Evolutionary conservation across 139 green algal genomes (phyloP), one percentile per base, ranked within the genome.

Genomic region (Micromonas commoda): DNA sequence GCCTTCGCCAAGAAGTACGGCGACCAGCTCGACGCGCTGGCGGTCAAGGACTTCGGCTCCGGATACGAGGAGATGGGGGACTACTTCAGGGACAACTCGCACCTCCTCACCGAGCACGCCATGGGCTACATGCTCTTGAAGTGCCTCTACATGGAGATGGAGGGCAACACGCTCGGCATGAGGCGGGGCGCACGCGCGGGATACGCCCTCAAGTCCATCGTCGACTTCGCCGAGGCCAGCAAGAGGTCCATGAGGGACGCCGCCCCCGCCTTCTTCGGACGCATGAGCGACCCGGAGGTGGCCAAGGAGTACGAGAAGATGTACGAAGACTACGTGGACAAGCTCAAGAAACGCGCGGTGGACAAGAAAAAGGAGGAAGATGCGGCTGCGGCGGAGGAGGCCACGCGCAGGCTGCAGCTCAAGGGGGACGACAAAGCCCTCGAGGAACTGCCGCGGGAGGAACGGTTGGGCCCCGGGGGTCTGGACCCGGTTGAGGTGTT

Each of bases 81-180:
- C 23, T 32, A 31, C 33, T 75, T 75, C 33, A 9, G 4, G 6
- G 34, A 73, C 31, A 71, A 71, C 28, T 4, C 33, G 37, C 38
- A 75, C 23, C 29, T 75, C 20, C 21, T 77, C 31, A 31, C 19
- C 20, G 52, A 77, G 52, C 52, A 68, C 53, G 51, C 29, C 28
- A 66, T 60, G n/a, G 71, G 71, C 28, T 77, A 68, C 1, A 45
- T 77, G 5, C 61, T 77, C n/a, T 28, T 77, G 13, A 68, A 77
- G 28, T 32, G 31, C 28, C 26, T 77, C 39, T 69, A 68, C n/a
- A 24, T 69, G 24, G 51, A 68, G 24, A 77, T 77, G 71, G 53
- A 77, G 4, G 38, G 29, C 23, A 67, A 69, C 1, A 13, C 20
- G 19, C 13, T 33, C 16, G 29, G n/a, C 21, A 61, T 37, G 28